A percentile compares a stretch with the other conserved stretches of the same genome.
Conservation (phyloP, 768 basidiomycete species). For the Rhodotorula kratochvilovae region DNA sequence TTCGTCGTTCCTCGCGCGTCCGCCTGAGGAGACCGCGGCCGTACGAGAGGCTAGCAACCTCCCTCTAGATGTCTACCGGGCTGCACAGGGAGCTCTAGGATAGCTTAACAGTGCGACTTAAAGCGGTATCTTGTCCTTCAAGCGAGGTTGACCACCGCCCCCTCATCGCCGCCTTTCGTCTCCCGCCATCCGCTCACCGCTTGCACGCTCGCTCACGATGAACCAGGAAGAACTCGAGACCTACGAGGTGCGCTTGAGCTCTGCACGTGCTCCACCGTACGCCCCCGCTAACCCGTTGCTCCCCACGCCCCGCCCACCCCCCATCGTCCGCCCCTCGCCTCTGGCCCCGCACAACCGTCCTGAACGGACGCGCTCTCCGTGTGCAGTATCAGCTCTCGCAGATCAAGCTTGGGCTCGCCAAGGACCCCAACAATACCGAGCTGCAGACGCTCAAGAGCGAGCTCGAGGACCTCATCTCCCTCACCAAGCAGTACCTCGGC, state of each 20-base stretch:
- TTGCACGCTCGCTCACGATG: constrained; percentile 43
- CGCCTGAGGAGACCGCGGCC: too few species aligned
- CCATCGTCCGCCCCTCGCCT: background rate
- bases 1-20: too few species aligned
- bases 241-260: constrained; percentile 58
- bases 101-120: too few species aligned
- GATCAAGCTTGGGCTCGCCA: constrained; percentile 70
- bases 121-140: too few species aligned
- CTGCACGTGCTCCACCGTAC: too few species aligned
- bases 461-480: constrained; percentile 74
- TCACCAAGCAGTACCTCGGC: constrained; percentile 59
- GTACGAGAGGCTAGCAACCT: too few species aligned
- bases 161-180: background rate
- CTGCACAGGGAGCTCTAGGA: too few species aligned
- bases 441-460: constrained; percentile 69
- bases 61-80: too few species aligned
- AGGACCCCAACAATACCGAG: constrained; percentile 70
- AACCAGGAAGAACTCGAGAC: constrained; percentile 76
- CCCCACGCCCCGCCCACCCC: background rate
- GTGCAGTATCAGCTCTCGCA: constrained; percentile 50
- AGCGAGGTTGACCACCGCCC: background rate
- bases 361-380: background rate
- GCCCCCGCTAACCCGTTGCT: background rate
- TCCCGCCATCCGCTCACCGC: background rate
- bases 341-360: background rate